These are phyloP conservation scores for Kwoniella sp. DNA, from an alignment of 768 basidiomycete genomes.

Conservation along the genomic window DNA sequence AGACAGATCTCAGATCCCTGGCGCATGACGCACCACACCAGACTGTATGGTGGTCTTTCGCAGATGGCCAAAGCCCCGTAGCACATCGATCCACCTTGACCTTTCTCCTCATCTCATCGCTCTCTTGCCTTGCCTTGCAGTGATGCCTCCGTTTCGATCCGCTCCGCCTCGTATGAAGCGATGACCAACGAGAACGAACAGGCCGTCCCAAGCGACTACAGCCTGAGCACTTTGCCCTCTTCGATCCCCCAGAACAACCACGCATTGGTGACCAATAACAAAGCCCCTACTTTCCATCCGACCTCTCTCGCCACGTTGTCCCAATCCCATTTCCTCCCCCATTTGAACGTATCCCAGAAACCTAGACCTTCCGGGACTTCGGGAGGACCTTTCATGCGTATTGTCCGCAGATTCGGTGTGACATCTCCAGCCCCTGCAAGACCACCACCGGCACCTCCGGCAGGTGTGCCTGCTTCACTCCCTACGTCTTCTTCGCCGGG, in stretches of 20 bases:
- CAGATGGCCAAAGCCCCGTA: too few species aligned
- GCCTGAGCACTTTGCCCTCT: conserved; percentile 25
- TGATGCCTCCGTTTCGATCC: too few species aligned
- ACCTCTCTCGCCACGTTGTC: conserved; percentile 44
- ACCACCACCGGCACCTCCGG: not conserved
- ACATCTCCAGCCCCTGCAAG: conserved; percentile 14
- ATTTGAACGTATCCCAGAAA: conserved; percentile 38
- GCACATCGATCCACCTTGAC: too few species aligned
- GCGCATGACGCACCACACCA: too few species aligned
- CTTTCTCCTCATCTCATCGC: too few species aligned
- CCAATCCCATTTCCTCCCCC: conserved; percentile 50
- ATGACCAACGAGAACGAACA: too few species aligned
- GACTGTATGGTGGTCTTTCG: too few species aligned
- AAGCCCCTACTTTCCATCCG: conserved; percentile 44
- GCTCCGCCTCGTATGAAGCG: too few species aligned
- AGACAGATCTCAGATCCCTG: too few species aligned
- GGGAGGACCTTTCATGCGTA: conserved; percentile 11
- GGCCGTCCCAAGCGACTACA: too few species aligned
- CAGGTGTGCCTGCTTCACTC: not conserved
- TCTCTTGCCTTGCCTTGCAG: too few species aligned
- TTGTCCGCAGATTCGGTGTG: conserved; percentile 15
- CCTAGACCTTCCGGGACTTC: conserved; percentile 23
- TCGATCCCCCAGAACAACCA: conserved; percentile 51
- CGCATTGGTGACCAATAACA: conserved; percentile 44
- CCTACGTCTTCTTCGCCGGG: not conserved